Evolutionary conservation across 768 basidiomycete genomes (phyloP).

Genomic region (Gloeophyllum trabeum): DNA sequence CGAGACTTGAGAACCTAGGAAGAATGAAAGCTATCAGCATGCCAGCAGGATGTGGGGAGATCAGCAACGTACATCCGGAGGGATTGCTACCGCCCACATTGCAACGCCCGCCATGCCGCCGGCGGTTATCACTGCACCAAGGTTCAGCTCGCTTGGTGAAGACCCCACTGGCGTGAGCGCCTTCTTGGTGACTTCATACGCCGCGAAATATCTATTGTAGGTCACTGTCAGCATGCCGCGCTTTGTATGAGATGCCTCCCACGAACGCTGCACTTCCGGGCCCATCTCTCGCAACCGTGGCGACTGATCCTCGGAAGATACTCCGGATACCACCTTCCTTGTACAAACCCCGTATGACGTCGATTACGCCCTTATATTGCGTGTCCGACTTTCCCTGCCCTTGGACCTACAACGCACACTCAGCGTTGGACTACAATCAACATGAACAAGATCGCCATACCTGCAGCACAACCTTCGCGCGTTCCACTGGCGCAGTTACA

Average conservation of each 20-base stretch:
- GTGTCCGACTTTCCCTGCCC: constrained; percentile 67
- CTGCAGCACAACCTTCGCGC: constrained; percentile 94
- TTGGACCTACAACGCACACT: constrained; percentile 50
- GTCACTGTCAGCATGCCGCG: constrained; percentile 4
- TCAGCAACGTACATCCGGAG: constrained; percentile 49
- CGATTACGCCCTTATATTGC: constrained; percentile 83
- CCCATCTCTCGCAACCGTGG: constrained; percentile 92
- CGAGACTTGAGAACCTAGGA: constrained; percentile 88
- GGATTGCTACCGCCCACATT: constrained; percentile 97
- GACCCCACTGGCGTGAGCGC: constrained; percentile 70
- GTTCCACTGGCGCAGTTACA: constrained; percentile 91
- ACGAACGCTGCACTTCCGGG: constrained; percentile 94
- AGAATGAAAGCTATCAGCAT: constrained; percentile 1
- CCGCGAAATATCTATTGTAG: constrained; percentile 77
- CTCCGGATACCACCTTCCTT: constrained; percentile 86
- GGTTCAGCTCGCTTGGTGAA: constrained; percentile 70
- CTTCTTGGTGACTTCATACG: constrained; percentile 92
- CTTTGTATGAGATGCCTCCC: constrained; percentile 1
- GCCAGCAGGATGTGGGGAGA: no score
- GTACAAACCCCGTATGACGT: constrained; percentile 86
- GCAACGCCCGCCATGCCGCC: constrained; percentile 93
- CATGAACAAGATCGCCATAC: constrained; percentile 23
- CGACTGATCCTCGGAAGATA: constrained; percentile 86
- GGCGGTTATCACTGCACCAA: constrained; percentile 80
- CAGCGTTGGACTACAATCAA: constrained; percentile 7